Evolutionary conservation across 2,329 filamentous ascomycete genomes (phyloP).

Genomic region (Huntiella omanensis): DNA sequence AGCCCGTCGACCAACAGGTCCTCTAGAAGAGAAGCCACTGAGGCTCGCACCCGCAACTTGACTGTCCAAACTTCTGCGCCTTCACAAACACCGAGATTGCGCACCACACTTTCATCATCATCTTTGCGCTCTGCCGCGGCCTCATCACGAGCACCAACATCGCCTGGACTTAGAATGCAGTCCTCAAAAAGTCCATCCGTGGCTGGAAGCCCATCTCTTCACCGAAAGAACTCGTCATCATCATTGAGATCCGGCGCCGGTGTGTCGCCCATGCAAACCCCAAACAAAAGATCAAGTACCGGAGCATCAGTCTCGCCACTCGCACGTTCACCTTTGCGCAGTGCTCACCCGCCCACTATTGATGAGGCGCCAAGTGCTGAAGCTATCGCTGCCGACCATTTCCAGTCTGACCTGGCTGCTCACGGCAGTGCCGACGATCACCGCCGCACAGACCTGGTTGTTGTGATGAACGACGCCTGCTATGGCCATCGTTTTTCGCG

Average conservation of each 20-base stretch:
- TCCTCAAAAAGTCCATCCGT: conserved; percentile 23
- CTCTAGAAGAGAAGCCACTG: conserved; percentile 14
- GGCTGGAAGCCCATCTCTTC: conserved; percentile 29
- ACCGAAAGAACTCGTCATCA: conserved; percentile 38
- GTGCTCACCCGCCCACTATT: conserved; percentile 15
- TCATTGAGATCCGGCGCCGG: conserved; percentile 33
- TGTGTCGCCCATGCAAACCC: conserved; percentile 5
- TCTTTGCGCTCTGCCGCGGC: conserved; percentile 17
- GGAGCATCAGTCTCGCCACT: conserved; percentile 27
- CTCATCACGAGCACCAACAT: conserved; percentile 20
- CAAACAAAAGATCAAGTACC: conserved; percentile 6
- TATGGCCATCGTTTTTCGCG: conserved; percentile 87
- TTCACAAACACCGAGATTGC: conserved; percentile 6
- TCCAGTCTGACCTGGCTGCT: conserved; percentile 47
- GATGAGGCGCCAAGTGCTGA: conserved; percentile 26
- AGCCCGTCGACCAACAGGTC: conserved; percentile 4
- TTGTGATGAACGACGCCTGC: conserved; percentile 81
- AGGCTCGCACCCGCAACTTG: background rate
- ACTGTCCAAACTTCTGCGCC: conserved; percentile 1
- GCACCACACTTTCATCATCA: conserved; percentile 6
- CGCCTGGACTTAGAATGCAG: conserved; percentile 20
- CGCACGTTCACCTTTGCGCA: conserved; percentile 19
- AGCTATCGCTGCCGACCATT: conserved; percentile 47
- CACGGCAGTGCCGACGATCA: conserved; percentile 32
- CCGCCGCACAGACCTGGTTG: conserved; percentile 43